Percentiles rank a stretch among this genome's conserved stretches.
These are phyloP conservation scores for Plantago coronopus DNA, from an alignment of 305 asterid species.

Conservation along the genomic window DNA sequence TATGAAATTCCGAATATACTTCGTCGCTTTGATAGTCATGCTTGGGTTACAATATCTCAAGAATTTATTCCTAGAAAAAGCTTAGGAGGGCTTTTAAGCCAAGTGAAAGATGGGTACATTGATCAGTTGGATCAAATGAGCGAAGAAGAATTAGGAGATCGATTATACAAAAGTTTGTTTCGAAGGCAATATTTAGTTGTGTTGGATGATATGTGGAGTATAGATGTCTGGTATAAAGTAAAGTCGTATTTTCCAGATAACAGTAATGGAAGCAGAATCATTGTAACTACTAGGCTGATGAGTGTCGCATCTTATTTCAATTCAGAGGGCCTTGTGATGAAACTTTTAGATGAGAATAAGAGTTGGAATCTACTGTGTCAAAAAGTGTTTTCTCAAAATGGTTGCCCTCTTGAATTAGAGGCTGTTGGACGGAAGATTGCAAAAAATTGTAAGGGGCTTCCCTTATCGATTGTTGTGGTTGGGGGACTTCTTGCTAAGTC, in stretches of 20 bases:
- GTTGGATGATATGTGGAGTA: too few relatives aligned
- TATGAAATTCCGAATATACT: not conserved
- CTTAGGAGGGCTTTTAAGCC: not conserved
- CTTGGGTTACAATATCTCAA: not conserved
- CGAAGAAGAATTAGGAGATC: too few relatives aligned
- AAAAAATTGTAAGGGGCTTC: not conserved
- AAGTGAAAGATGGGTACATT: too few relatives aligned
- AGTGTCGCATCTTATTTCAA: not conserved
- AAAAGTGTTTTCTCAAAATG: not conserved
- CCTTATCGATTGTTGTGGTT: not conserved
- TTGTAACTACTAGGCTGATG: not conserved
- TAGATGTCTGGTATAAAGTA: too few relatives aligned
- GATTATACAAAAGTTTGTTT: too few relatives aligned
- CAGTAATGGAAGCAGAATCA: not conserved
- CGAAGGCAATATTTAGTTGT: too few relatives aligned
- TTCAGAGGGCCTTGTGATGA: not conserved
- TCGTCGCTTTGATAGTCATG: not conserved
- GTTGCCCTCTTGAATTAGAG: not conserved
- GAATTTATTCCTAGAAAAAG: not conserved
- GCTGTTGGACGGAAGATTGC: slow-evolving; percentile 6
- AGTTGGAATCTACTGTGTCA: not conserved
- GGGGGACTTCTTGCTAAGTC: slow-evolving; percentile 10
- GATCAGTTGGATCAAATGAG: too few relatives aligned
- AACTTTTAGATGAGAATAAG: not conserved
- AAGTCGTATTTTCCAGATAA: not conserved